phyloP scores from a whole-genome alignment of 75 land plant genomes.

The Isoetes taiwanensis region DNA sequence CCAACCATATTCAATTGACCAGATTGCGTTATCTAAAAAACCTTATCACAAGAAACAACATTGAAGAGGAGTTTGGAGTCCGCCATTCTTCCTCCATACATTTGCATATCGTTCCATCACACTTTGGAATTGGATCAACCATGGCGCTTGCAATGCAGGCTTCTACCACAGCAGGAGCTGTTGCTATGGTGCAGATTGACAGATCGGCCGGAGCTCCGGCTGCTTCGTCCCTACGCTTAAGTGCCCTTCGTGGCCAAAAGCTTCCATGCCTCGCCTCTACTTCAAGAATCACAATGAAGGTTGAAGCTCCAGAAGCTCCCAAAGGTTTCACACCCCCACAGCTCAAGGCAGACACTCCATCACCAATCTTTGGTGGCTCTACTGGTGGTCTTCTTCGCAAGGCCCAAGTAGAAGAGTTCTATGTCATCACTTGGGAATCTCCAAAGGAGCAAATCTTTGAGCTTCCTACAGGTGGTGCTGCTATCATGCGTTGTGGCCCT shows the following conservation, averaged over 20 bases:
- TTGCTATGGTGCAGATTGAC: no score
- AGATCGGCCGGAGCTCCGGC: no score
- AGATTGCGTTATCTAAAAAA: no score
- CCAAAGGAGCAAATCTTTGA: constrained; percentile 86
- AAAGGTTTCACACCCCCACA: constrained; percentile 79
- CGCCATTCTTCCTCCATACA: no score
- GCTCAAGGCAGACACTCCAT: constrained; percentile 73
- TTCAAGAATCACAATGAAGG: constrained; percentile 7
- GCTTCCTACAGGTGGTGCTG: constrained; percentile 88
- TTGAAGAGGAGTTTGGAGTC: no score
- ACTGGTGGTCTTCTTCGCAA: constrained; percentile 86
- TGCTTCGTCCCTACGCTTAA: neutral
- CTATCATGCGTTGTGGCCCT: constrained; percentile 82
- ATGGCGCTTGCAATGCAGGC: no score
- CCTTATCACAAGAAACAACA: no score
- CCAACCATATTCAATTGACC: no score
- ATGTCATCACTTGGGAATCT: constrained; percentile 84
- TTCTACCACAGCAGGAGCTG: no score
- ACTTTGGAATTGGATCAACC: no score
- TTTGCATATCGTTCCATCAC: no score
- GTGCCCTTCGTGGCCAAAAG: neutral
- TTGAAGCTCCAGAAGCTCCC: constrained; percentile 37
- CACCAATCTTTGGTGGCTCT: constrained; percentile 87
- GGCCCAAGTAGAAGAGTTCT: constrained; percentile 87
- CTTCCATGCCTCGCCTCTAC: neutral